Conservation (phyloP, 208 protist species). For the Trypanosoma scelopori region DNA sequence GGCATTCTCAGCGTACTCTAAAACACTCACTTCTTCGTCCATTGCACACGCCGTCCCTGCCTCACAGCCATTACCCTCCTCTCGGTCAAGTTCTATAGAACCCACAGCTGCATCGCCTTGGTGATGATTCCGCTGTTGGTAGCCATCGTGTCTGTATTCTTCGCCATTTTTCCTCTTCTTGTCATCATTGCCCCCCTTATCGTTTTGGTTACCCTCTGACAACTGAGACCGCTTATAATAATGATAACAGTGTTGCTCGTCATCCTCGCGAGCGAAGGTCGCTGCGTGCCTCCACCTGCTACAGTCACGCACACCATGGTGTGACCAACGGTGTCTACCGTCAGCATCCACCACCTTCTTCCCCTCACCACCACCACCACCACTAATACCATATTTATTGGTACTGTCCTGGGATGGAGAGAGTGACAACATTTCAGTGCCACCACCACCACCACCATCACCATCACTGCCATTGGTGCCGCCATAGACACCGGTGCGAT, state of each 20-base stretch:
- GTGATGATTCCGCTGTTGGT: neutral
- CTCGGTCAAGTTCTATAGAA: slow-evolving; percentile 1
- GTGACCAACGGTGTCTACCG: neutral
- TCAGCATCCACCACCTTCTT: neutral
- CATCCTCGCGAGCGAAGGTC: slow-evolving; percentile 8
- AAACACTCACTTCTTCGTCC: slow-evolving; percentile 31
- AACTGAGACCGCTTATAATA: neutral
- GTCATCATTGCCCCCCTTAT: neutral
- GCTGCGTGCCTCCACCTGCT: neutral
- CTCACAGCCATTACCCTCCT: neutral
- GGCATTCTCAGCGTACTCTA: slow-evolving; percentile 27
- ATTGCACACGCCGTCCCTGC: slow-evolving; percentile 7
- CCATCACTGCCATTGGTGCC: neutral
- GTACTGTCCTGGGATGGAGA: neutral
- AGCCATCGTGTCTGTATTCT: neutral
- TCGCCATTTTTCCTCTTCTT: neutral
- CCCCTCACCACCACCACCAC: neutral
- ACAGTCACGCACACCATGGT: neutral
- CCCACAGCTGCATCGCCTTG: neutral
- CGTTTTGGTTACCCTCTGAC: neutral
- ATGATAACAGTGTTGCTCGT: slow-evolving; percentile 7
- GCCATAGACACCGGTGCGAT: neutral
- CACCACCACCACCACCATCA: too few species aligned
- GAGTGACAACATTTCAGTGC: neutral
- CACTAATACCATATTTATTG: too few species aligned